These are phyloP conservation scores for Globisporangium cederbergense DNA, from an alignment of 352 stramenopile genomes.

Conservation along the genomic window DNA sequence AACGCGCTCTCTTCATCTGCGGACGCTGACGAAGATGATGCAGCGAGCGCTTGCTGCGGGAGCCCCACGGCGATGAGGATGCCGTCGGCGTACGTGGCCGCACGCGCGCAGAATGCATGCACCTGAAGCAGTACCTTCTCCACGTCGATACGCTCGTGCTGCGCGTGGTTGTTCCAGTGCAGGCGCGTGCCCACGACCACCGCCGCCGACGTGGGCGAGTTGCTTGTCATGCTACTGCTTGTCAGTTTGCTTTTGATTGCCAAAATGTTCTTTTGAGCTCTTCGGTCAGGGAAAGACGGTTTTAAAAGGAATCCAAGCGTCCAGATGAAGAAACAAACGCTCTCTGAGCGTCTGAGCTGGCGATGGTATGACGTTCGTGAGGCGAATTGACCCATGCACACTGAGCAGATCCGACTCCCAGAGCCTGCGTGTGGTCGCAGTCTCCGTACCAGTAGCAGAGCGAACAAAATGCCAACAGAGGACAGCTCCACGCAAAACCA, in stretches of 20 bases:
- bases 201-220: not conserved
- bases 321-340: no score
- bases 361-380: no score
- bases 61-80: slow-evolving; percentile 61
- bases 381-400: no score
- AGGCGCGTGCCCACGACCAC: slow-evolving; percentile 55
- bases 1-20: slow-evolving; percentile 24
- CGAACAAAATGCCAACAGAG: no score
- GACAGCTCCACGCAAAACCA: no score
- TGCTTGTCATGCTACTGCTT: not conserved
- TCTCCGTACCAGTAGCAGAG: no score
- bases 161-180: slow-evolving; percentile 70
- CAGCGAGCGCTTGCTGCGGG: slow-evolving; percentile 19
- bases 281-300: not conserved
- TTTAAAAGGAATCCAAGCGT: no score
- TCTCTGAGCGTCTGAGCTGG: no score
- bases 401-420: no score
- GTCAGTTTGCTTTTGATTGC: not conserved
- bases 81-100: slow-evolving; percentile 40
- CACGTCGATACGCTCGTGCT: slow-evolving; percentile 36
- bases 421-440: no score
- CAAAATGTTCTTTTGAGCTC: not conserved
- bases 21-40: not conserved
- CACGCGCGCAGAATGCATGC: slow-evolving; percentile 43
- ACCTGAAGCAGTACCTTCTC: slow-evolving; percentile 45